These are phyloP conservation scores for Scopulariopsis brevicaulis DNA, from an alignment of 2,329 filamentous ascomycete species.

Conservation along the genomic window DNA sequence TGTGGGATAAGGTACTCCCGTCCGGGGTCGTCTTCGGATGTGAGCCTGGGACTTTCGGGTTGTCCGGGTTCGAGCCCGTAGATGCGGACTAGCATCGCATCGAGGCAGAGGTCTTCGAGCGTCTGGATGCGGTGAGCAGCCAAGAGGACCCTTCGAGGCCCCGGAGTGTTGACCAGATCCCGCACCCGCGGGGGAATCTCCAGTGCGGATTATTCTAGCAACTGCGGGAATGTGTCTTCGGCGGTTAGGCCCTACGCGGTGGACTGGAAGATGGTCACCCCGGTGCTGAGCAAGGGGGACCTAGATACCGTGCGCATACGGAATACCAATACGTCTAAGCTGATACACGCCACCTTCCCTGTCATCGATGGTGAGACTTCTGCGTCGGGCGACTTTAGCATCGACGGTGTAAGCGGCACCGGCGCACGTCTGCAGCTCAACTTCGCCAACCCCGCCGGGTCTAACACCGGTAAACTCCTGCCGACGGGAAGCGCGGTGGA, in stretches of 20 bases:
- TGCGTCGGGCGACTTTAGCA: slow-evolving; percentile 41
- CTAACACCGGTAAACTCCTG: slow-evolving; percentile 48
- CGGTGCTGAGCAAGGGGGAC: slow-evolving; percentile 6
- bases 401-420: slow-evolving; percentile 52
- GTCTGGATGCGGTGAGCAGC: too few species aligned
- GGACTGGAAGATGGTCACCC: slow-evolving; percentile 34
- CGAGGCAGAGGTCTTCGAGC: too few species aligned
- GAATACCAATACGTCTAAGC: slow-evolving; percentile 62
- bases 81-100: too few species aligned
- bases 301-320: slow-evolving; percentile 43
- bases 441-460: slow-evolving; percentile 51
- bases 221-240: slow-evolving; percentile 64
- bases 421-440: slow-evolving; percentile 45
- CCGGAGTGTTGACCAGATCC: too few species aligned
- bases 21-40: too few species aligned
- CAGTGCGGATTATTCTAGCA: slow-evolving; percentile 53
- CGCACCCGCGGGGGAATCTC: too few species aligned
- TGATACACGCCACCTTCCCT: slow-evolving; percentile 46
- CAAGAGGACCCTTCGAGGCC: too few species aligned
- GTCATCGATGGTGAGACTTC: slow-evolving; percentile 34
- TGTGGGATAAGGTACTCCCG: too few species aligned
- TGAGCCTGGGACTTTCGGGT: too few species aligned
- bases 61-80: too few species aligned
- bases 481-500: slow-evolving; percentile 48
- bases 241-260: slow-evolving; percentile 56